These are phyloP conservation scores for Daldinia decipiens DNA, from an alignment of 495 filamentous ascomycete species.

Conservation along the genomic window DNA sequence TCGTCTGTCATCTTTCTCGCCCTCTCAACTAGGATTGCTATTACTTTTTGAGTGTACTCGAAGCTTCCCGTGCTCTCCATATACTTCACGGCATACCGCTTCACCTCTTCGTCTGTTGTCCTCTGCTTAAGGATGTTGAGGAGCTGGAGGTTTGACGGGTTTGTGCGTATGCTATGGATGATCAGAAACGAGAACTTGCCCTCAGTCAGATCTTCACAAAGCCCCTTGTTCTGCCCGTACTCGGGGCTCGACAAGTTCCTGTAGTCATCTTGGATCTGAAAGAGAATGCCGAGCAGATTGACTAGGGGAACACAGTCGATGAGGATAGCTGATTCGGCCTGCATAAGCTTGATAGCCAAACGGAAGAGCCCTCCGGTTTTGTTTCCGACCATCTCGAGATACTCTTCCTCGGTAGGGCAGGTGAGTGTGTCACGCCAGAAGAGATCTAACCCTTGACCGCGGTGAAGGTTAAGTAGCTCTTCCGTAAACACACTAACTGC, in stretches of 20 bases:
- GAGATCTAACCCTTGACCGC: slow-evolving; percentile 97
- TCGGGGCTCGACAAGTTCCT: slow-evolving; percentile 78
- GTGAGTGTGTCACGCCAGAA: slow-evolving; percentile 96
- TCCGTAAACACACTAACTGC: slow-evolving; percentile 84
- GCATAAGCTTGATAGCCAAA: slow-evolving; percentile 95
- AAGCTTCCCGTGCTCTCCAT: slow-evolving; percentile 93
- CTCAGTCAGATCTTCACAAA: slow-evolving; percentile 96
- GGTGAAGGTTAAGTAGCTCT: slow-evolving; percentile 92
- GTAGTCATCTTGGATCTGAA: slow-evolving; percentile 98
- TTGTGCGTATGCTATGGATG: slow-evolving; percentile 89
- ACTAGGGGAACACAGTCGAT: slow-evolving; percentile 86
- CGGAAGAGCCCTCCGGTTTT: slow-evolving; percentile 98
- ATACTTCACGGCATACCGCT: slow-evolving; percentile 88
- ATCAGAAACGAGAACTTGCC: slow-evolving; percentile 98
- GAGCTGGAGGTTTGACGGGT: slow-evolving; percentile 81
- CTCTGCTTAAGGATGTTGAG: slow-evolving; percentile 93
- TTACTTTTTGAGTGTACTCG: slow-evolving; percentile 78
- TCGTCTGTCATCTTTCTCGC: slow-evolving; percentile 73
- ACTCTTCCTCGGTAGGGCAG: slow-evolving; percentile 94
- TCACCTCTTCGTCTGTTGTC: slow-evolving; percentile 86
- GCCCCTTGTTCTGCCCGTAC: slow-evolving; percentile 90
- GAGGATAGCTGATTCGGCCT: slow-evolving; percentile 75
- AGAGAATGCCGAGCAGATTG: slow-evolving; percentile 90
- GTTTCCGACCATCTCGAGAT: slow-evolving; percentile 98
- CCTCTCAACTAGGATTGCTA: slow-evolving; percentile 71